Evolutionary conservation across 1,139 yeast species (phyloP).

Genomic region (Candida tetrigidarum): DNA sequence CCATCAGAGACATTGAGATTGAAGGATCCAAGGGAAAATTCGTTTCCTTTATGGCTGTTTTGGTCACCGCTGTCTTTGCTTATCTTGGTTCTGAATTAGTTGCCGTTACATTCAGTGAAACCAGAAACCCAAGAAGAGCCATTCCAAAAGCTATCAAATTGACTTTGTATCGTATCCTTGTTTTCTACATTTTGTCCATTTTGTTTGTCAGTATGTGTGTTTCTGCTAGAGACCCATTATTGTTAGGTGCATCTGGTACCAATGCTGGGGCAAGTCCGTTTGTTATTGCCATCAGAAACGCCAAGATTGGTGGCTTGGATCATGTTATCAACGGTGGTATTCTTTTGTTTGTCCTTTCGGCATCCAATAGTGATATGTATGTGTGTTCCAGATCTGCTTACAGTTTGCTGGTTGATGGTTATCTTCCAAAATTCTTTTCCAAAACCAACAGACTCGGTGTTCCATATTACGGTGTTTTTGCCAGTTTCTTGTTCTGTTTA

Average conservation of each 20-base stretch:
- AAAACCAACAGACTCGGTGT: conserved; percentile 43
- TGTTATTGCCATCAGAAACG: conserved; percentile 52
- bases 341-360: conserved; percentile 48
- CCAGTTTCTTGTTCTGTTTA: conserved; percentile 51
- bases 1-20: conserved; percentile 25
- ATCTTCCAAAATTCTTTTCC: conserved; percentile 56
- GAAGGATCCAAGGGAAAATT: conserved; percentile 44
- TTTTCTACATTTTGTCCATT: conserved; percentile 70
- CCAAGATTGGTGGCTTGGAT: conserved; percentile 45
- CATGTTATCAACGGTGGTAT: conserved; percentile 51
- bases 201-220: conserved; percentile 77
- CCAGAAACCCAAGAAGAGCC: conserved; percentile 72
- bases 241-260: conserved; percentile 41
- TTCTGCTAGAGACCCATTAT: conserved; percentile 64
- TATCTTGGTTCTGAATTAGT: conserved; percentile 76
- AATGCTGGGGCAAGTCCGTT: conserved; percentile 80
- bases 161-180: conserved; percentile 74
- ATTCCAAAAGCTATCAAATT: conserved; percentile 79
- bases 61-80: conserved; percentile 77
- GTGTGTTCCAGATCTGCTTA: conserved; percentile 50
- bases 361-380: conserved; percentile 54
- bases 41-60: conserved; percentile 66
- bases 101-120: conserved; percentile 76
- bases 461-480: conserved; percentile 41
- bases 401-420: conserved; percentile 50